Evolutionary conservation across 2,329 filamentous ascomycete genomes (phyloP), one percentile per base, ranked within the genome.

Genomic region (Lasiodiplodia citricola): DNA sequence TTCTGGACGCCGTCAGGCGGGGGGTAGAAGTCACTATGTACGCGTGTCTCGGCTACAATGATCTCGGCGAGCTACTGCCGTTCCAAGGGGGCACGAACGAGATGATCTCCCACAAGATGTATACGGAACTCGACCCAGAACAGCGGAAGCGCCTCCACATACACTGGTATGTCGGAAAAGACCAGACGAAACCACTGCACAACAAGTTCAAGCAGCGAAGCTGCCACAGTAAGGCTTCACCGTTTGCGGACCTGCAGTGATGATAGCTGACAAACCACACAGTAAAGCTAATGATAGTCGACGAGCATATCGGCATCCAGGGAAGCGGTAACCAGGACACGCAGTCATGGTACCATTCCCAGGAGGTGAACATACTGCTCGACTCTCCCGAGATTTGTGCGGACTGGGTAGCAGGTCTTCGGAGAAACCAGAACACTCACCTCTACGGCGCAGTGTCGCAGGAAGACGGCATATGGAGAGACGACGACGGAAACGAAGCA

Each of bases 311-410:
- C 44, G 91, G 87, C 2, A 89, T 94, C 44, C 87, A 91, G 77
- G 92, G 92, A 3, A 92, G 88, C 71, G 92, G 91, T 0, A 95
- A 94, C 74, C 90, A 94, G 76, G 92, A 95, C 73, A 94, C 92
- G 1, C 92, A 95, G 78, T 89, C 86, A 23, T 94, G 91, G 89
- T 94, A 86, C 72, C 92, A 95, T 75, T 90, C 86, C 67, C 91
- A 94, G 77, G 92, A 95, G 77, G 86, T 92, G 67, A 94, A 95
- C 72, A 78, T 94, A 28, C 88, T 95, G 86, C 80, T 94, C 6
- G 92, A 95, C 70, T 90, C 87, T 23, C 73, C 77, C 0, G 77
- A 83, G 1, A 81, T 94, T 0, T 93, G 91, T 72, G 75, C 75
- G 37, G 83, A 82, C 41, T 93, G 91, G 91, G 83, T 87, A 23